phyloP scores from a whole-genome alignment of 2,329 filamentous ascomycete genomes.

The Tolypocladium endophyticum region DNA sequence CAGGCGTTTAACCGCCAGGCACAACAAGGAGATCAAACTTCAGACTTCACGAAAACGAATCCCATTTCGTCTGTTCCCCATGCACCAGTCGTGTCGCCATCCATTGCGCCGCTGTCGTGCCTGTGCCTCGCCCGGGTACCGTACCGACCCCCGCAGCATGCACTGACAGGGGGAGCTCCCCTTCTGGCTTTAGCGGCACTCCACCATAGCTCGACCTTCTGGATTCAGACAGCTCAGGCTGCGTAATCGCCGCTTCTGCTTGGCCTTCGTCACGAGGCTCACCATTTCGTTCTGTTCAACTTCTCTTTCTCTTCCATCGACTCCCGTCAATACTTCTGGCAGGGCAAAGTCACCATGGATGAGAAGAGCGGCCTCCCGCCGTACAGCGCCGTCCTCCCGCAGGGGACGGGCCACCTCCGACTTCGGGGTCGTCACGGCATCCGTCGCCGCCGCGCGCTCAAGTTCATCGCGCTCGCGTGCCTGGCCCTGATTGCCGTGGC shows the following conservation, averaged over 20 bases:
- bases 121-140: not conserved
- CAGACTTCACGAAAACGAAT: not conserved
- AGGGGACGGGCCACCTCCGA: constrained; percentile 2
- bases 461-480: constrained; percentile 32
- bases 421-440: constrained; percentile 16
- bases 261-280: not conserved
- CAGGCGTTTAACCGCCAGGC: no score
- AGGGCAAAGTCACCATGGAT: constrained; percentile 11
- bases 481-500: constrained; percentile 40
- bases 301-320: not conserved
- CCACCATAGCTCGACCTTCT: not conserved
- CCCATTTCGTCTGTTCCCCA: not conserved
- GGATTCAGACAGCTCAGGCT: not conserved
- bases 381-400: constrained; percentile 25
- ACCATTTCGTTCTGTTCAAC: no score
- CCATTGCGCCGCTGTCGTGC: no score
- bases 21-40: no score
- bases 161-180: not conserved
- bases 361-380: constrained; percentile 35
- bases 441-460: constrained; percentile 33
- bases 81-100: not conserved
- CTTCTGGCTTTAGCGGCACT: not conserved
- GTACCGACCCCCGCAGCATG: not conserved
- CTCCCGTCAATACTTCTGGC: not conserved
- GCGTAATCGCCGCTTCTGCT: not conserved